Conservation (phyloP, 345 rosid genomes). For the Arabis hirsuta region DNA sequence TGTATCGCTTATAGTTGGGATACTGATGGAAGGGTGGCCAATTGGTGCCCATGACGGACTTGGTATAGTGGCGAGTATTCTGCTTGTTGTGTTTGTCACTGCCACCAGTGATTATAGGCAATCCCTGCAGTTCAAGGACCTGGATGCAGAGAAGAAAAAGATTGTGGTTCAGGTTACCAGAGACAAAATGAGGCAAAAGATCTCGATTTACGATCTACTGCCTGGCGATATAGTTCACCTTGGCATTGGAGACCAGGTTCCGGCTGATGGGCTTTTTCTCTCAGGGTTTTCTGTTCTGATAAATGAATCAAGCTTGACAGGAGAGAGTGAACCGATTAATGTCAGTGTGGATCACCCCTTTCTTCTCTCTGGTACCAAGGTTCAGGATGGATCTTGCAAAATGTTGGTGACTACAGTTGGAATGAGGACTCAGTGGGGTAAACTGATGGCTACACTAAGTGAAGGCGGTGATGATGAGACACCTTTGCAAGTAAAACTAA, state of each 20-base stretch:
- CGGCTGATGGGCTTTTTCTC: slow-evolving; percentile 76
- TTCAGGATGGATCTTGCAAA: slow-evolving; percentile 75
- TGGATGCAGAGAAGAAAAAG: slow-evolving; percentile 67
- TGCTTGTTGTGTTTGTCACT: slow-evolving; percentile 73
- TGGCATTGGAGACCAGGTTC: slow-evolving; percentile 76
- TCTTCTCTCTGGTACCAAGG: slow-evolving; percentile 79
- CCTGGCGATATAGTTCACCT: slow-evolving; percentile 80
- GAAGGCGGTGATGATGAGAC: slow-evolving; percentile 84
- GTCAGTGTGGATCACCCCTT: slow-evolving; percentile 55
- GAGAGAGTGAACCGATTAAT: slow-evolving; percentile 66
- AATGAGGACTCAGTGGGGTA: slow-evolving; percentile 91
- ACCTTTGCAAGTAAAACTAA: slow-evolving; percentile 81
- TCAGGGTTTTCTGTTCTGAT: slow-evolving; percentile 62
- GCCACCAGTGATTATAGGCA: slow-evolving; percentile 76
- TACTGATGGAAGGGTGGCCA: slow-evolving; percentile 75
- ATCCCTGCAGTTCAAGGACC: slow-evolving; percentile 70
- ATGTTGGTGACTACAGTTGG: slow-evolving; percentile 91
- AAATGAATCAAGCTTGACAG: slow-evolving; percentile 74
- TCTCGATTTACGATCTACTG: slow-evolving; percentile 73
- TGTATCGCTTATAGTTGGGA: slow-evolving; percentile 71
- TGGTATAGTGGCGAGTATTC: slow-evolving; percentile 67
- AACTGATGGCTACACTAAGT: slow-evolving; percentile 80
- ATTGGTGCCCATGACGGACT: slow-evolving; percentile 81
- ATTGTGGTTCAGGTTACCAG: slow-evolving; percentile 66
- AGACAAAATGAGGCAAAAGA: slow-evolving; percentile 56